Evolutionary conservation across 768 basidiomycete genomes (phyloP).

Genomic region (Auriculariales sp.): DNA sequence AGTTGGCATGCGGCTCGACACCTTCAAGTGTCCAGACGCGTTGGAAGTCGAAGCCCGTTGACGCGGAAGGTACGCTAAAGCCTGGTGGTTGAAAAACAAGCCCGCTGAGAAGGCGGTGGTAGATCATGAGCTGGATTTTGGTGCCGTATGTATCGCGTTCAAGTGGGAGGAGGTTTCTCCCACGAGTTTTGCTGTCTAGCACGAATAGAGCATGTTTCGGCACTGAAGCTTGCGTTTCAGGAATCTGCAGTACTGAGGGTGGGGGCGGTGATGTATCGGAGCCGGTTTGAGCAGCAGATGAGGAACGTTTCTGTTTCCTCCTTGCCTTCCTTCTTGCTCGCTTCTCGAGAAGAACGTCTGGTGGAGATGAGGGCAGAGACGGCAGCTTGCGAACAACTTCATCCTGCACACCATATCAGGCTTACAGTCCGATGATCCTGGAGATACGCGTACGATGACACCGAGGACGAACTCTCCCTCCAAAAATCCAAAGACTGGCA

Average conservation of each 20-base stretch:
- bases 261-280: not conserved
- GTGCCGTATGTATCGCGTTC: conserved; percentile 51
- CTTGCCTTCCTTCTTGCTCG: conserved; percentile 1
- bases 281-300: no score
- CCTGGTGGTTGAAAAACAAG: conserved; percentile 27
- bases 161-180: conserved; percentile 14
- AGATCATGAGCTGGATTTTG: conserved; percentile 65
- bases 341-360: conserved; percentile 7
- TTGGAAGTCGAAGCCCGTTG: conserved; percentile 12
- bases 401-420: conserved; percentile 24
- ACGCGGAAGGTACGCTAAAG: conserved; percentile 25
- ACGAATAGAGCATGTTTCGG: conserved; percentile 6
- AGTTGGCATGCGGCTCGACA: conserved; percentile 25
- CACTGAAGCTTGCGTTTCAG: not conserved
- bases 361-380: no score
- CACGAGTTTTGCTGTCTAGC: conserved; percentile 59
- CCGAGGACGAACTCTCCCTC: conserved; percentile 53
- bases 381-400: conserved; percentile 30
- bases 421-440: conserved; percentile 22
- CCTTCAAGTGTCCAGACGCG: conserved; percentile 34
- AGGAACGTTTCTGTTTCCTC: conserved; percentile 8
- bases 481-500: conserved; percentile 70
- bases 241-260: not conserved
- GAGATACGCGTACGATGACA: conserved; percentile 40
- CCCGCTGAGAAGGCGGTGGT: conserved; percentile 45